phyloP scores from a whole-genome alignment of 768 basidiomycete species.

The Mycena crocata region DNA sequence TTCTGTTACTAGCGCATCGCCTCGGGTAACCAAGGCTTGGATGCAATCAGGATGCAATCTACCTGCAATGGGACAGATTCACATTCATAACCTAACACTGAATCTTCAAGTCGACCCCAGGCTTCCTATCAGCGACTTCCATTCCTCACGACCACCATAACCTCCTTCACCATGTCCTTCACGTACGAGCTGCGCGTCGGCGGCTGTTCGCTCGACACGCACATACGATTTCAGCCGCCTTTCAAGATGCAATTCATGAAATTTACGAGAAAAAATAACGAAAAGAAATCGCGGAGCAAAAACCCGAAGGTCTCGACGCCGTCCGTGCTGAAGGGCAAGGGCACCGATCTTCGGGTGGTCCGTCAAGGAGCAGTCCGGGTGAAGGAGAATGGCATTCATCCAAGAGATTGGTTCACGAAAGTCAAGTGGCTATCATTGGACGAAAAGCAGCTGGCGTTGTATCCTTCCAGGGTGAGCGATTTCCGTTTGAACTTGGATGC shows the following conservation, averaged over 20 bases:
- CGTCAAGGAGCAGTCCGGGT: slow-evolving; percentile 1
- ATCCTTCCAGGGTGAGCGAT: neutral
- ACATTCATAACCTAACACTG: neutral
- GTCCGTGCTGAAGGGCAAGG: neutral
- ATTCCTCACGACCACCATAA: neutral
- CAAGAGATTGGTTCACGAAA: neutral
- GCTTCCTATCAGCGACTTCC: neutral
- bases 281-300: neutral
- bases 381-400: neutral
- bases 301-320: neutral
- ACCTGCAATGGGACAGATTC: neutral
- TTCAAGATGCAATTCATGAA: slow-evolving; percentile 4
- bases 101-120: neutral
- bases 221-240: slow-evolving; percentile 1
- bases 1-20: too few relatives aligned
- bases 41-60: too few relatives aligned
- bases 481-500: neutral
- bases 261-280: neutral
- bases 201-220: slow-evolving; percentile 5
- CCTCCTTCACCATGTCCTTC: neutral
- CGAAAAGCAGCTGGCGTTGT: neutral
- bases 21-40: too few relatives aligned
- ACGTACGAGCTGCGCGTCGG: neutral
- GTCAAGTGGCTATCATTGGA: slow-evolving; percentile 13
- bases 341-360: neutral